Conservation (phyloP, 2,329 filamentous ascomycete species). For the Lecanicillium sp. region DNA sequence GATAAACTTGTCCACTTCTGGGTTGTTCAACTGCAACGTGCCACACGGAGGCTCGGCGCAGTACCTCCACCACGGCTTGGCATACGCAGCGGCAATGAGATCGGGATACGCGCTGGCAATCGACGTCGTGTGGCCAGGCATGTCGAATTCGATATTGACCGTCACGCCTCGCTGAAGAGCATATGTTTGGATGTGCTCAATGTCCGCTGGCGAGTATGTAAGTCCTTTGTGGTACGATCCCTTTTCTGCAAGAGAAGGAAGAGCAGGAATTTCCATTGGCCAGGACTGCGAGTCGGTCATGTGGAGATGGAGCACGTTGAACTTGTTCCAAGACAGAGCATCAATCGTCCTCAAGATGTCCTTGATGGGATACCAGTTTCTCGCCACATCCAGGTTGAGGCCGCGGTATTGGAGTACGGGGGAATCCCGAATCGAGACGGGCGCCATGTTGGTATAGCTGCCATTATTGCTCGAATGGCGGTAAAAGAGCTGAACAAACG, state of each 20-base stretch:
- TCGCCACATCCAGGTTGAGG: slow-evolving; percentile 63
- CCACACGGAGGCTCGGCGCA: slow-evolving; percentile 58
- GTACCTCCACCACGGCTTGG: slow-evolving; percentile 24
- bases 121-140: slow-evolving; percentile 67
- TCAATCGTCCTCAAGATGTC: slow-evolving; percentile 65
- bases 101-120: slow-evolving; percentile 56
- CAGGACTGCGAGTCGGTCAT: slow-evolving; percentile 69
- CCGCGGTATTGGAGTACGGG: slow-evolving; percentile 66
- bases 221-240: slow-evolving; percentile 65
- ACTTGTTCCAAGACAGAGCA: slow-evolving; percentile 61
- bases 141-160: slow-evolving; percentile 70
- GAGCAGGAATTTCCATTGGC: slow-evolving; percentile 63
- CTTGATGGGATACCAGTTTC: slow-evolving; percentile 54
- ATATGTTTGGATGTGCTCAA: slow-evolving; percentile 61
- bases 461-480: slow-evolving; percentile 43
- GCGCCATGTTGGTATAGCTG: slow-evolving; percentile 58
- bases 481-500: slow-evolving; percentile 67
- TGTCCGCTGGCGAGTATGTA: slow-evolving; percentile 57
- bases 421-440: slow-evolving; percentile 55
- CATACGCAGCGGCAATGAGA: slow-evolving; percentile 49
- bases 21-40: slow-evolving; percentile 68
- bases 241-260: slow-evolving; percentile 62
- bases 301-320: slow-evolving; percentile 68
- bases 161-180: slow-evolving; percentile 58
- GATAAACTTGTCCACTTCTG: slow-evolving; percentile 62